A percentile compares a stretch with the other conserved stretches of the same genome.
Conservation (phyloP, 148 eudicot genomes). For the Agrostemma githago region DNA sequence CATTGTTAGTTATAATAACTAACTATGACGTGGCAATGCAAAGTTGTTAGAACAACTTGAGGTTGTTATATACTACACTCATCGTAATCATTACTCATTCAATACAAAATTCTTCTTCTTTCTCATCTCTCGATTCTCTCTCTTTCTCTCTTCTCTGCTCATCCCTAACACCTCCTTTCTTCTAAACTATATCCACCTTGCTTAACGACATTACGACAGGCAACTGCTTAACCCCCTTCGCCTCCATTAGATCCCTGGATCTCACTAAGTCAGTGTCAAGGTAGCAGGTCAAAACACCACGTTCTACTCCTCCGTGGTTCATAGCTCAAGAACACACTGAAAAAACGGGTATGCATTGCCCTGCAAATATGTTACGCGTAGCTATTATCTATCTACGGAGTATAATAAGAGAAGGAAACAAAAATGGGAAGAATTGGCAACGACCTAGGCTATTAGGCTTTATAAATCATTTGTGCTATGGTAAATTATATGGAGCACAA, state of each 20-base stretch:
- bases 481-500: background rate
- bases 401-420: background rate
- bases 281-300: conserved; percentile 84
- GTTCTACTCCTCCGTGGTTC: conserved; percentile 60
- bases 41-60: too few species aligned
- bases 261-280: conserved; percentile 80
- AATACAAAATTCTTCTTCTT: too few species aligned
- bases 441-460: background rate
- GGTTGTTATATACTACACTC: too few species aligned
- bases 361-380: conserved; percentile 31
- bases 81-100: too few species aligned
- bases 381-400: too few species aligned
- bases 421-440: background rate
- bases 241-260: conserved; percentile 93
- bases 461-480: background rate
- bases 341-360: conserved; percentile 48
- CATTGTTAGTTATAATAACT: too few species aligned
- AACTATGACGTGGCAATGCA: too few species aligned
- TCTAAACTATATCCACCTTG: conserved; percentile 50
- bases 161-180: conserved; percentile 35
- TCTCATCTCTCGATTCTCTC: too few species aligned
- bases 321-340: conserved; percentile 74
- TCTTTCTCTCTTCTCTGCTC: too few species aligned
- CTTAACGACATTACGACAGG: conserved; percentile 58
- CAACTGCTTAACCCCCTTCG: conserved; percentile 79